Base-by-base conservation (phyloP, 768 basidiomycete species). In the Auricularia auricula-judae region DNA sequence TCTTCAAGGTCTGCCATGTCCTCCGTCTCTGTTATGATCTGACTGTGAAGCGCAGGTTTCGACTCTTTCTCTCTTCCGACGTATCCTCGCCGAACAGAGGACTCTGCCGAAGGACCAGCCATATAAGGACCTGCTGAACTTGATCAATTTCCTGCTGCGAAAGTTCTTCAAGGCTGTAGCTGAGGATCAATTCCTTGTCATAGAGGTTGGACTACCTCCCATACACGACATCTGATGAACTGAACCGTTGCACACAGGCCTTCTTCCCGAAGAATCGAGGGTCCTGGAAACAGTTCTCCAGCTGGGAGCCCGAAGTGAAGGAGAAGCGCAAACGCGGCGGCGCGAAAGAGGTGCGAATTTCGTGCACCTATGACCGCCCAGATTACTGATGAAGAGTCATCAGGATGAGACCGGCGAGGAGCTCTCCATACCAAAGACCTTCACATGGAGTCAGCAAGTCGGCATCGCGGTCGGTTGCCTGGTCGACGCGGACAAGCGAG, bases 131-230 rank as follows among this genome's bases (percentile, higher is more conserved):
- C 84, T 98, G 60, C 73, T 91, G 63, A 81, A 83, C 63, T 76
- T 98, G 42, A 86, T 98, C 77, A 89, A 86, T 70, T 99, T 83
- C 76, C 80, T 98, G 66, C 80, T 98, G 65, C 85, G 91, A 33
- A 86, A 88, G 72, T 98, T 98, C 80, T 98, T 99, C 85, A 98
- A 97, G 74, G 84, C 86, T 5, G 80, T 93, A 60, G 82, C 84
- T 63, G 86, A 91, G 67, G 88, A 97, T 66, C 81, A 91, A 0
- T 90, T 98, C 77, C 79, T 98, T 59, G 83, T 92, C 66, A 82
- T 98, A 66, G 93, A 98, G 81, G 94, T 94, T 70, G 69, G 78
- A 75, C 69, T 68, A 66, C 74, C 70, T 66, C 18, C 39, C 35
- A 16, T 44, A 3, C 43, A 7, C 39, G 12, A 1, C 69, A 63